A percentile compares a stretch with the other conserved stretches of the same genome.
Evolutionary conservation across 208 protist species (phyloP).

Genomic region (Crithidia thermophila): DNA sequence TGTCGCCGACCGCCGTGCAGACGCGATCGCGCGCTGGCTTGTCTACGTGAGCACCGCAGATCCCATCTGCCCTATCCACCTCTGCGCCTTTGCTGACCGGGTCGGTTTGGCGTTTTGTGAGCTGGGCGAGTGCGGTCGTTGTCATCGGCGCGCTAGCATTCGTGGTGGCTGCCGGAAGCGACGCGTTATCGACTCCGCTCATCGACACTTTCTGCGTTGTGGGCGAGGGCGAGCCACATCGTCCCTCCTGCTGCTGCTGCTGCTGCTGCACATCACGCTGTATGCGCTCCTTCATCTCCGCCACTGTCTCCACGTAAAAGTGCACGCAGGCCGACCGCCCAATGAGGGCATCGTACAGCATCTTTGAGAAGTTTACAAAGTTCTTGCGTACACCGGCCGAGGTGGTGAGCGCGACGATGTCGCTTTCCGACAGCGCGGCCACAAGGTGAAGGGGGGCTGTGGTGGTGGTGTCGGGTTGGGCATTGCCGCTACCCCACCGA

Average conservation of each 20-base stretch:
- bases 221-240: background rate
- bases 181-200: background rate
- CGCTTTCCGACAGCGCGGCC: conserved; percentile 39
- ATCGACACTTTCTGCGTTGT: too few relatives aligned
- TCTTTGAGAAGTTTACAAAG: conserved; percentile 68
- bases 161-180: background rate
- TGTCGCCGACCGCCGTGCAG: conserved; percentile 32
- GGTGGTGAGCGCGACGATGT: conserved; percentile 66
- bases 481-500: background rate
- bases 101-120: too few relatives aligned
- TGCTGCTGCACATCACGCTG: conserved; percentile 42
- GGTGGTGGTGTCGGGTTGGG: background rate
- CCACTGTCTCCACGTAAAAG: conserved; percentile 81
- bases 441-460: conserved; percentile 12
- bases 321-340: conserved; percentile 57
- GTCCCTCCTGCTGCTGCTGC: background rate
- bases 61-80: too few relatives aligned
- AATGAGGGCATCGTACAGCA: conserved; percentile 82
- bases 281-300: conserved; percentile 79
- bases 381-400: conserved; percentile 74
- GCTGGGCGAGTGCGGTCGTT: too few relatives aligned
- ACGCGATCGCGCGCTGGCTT: conserved; percentile 9
- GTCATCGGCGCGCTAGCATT: conserved; percentile 9
- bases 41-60: too few relatives aligned
- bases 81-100: too few relatives aligned